Percentiles rank a stretch among this genome's conserved stretches.
Evolutionary conservation across 192 early-diverging fungal species (phyloP).

Genomic region (Polychytrium aggregatum): DNA sequence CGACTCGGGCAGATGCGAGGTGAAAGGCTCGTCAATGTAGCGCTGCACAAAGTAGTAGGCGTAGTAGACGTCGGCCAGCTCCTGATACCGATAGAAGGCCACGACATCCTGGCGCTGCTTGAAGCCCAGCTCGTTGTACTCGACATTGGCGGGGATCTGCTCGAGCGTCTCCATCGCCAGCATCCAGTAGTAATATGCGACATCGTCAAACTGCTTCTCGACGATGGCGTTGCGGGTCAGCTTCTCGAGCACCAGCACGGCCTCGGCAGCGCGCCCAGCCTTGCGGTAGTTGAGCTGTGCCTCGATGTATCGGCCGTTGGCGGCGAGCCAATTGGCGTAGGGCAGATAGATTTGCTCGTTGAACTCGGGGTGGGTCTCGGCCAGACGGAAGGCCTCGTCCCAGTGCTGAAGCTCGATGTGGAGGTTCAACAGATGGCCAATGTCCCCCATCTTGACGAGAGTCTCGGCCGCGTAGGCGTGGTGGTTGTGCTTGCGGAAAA

Average conservation of each 20-base stretch:
- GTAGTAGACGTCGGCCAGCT: constrained; percentile 39
- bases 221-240: constrained; percentile 34
- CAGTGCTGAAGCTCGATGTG: constrained; percentile 39
- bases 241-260: constrained; percentile 34
- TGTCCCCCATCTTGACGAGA: constrained; percentile 39
- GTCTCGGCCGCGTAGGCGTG: constrained; percentile 36
- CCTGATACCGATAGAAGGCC: constrained; percentile 16
- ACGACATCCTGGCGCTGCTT: constrained; percentile 9
- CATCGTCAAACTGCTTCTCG: constrained; percentile 40
- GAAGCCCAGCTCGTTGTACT: constrained; percentile 12
- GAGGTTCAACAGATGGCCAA: constrained; percentile 27
- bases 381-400: constrained; percentile 44
- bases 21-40: constrained; percentile 50
- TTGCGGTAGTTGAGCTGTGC: constrained; percentile 44
- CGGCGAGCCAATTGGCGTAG: constrained; percentile 44
- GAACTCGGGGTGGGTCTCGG: constrained; percentile 38
- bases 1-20: constrained; percentile 31
- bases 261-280: constrained; percentile 39
- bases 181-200: constrained; percentile 37
- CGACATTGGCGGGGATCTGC: constrained; percentile 14
- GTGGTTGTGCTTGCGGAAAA: constrained; percentile 33
- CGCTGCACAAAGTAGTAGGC: constrained; percentile 35
- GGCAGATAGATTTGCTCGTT: constrained; percentile 30
- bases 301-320: constrained; percentile 39
- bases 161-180: constrained; percentile 29